Evolutionary conservation across 2,329 filamentous ascomycete genomes (phyloP), one percentile per base, ranked within the genome.

Genomic region (Hypoxylon sp.): DNA sequence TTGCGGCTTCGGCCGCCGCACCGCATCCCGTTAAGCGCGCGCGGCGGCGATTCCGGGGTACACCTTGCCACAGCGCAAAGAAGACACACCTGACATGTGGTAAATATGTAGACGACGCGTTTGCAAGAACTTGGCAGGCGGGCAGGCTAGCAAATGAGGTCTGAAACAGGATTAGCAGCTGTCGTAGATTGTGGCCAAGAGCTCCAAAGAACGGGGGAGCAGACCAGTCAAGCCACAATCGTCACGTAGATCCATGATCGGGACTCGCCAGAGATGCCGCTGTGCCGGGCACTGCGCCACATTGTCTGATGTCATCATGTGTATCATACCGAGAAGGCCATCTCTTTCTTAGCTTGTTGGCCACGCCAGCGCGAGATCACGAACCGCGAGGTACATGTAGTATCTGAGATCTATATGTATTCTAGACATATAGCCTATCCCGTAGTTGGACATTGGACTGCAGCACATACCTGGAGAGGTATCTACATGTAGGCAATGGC

Each of bases 211-310:
- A 29, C 6, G 6, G 26, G 26, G 15, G 31, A n/a, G n/a, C n/a
- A n/a, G n/a, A n/a, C n/a, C n/a, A n/a, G 40, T 60, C 55, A 64
- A 64, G 62, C 62, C 62, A 64, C 62, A 55, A 46, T 58, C 37
- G 58, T 58, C 23, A 15, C 40, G 35, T 47, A 27, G 15, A 40
- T n/a, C n/a, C n/a, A 35, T 17, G 29, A 9, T 29, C 10, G 13
- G 27, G 27, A 29, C 27, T n/a, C 6, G 3, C n/a, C 6, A 15
- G 31, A 33, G 13, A n/a, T 13, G 29, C 29, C 11, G 38, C 38
- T 21, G 35, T 49, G 43, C 40, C 55, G 51, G 15, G 42, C n/a
- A 35, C 38, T 49, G 47, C 58, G 62, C 62, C 62, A 62, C 62
- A 60, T 3, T 11, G 7, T 31, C 45, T 64, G 62, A 64, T 55